Conservation (phyloP, 768 basidiomycete genomes). For the Serendipita sp. region DNA sequence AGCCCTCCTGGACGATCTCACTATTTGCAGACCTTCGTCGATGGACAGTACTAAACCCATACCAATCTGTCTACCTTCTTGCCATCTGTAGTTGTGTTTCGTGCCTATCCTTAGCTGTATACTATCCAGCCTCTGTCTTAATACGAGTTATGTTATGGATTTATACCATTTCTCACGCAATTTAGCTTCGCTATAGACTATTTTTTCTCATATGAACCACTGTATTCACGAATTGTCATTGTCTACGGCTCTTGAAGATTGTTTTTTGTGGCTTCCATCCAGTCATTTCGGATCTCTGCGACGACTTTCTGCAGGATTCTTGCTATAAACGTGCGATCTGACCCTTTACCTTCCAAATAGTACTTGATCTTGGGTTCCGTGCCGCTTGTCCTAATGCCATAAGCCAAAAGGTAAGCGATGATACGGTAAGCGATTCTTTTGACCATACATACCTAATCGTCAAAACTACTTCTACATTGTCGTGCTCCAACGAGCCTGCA, state of each 20-base stretch:
- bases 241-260: conserved; percentile 15
- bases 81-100: too few relatives aligned
- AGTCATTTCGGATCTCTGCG: conserved; percentile 41
- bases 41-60: too few relatives aligned
- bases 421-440: neutral
- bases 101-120: too few relatives aligned
- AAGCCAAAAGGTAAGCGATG: neutral
- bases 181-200: too few relatives aligned
- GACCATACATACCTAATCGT: conserved; percentile 42
- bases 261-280: conserved; percentile 53
- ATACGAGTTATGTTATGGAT: too few relatives aligned
- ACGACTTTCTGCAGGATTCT: conserved; percentile 39
- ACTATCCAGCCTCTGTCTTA: too few relatives aligned
- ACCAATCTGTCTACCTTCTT: too few relatives aligned
- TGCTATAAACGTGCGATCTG: conserved; percentile 30
- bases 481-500: conserved; percentile 25
- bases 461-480: conserved; percentile 39
- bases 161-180: too few relatives aligned
- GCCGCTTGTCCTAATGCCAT: conserved; percentile 51
- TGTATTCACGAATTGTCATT: neutral
- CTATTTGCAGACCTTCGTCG: too few relatives aligned
- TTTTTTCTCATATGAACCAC: neutral
- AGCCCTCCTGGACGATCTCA: too few relatives aligned
- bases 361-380: conserved; percentile 92
- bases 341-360: conserved; percentile 69